A percentile compares a stretch with the other conserved stretches of the same genome.
These are phyloP conservation scores for Pestalotiopsis sp. DNA, from an alignment of 2,329 filamentous ascomycete species.

Conservation along the genomic window DNA sequence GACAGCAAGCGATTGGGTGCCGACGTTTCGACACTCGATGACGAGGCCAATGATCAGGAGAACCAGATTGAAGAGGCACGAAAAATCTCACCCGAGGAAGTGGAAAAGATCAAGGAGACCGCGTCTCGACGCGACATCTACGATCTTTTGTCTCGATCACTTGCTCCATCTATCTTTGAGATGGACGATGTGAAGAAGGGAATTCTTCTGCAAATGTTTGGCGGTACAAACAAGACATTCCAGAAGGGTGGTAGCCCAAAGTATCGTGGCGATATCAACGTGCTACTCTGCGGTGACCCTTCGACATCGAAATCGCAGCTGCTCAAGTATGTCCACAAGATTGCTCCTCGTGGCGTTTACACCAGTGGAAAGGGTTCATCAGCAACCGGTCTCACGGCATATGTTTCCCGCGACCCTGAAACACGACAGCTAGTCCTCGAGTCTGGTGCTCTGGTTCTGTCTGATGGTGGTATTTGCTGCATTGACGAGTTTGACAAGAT, in stretches of 20 bases:
- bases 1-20: constrained; percentile 94
- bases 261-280: constrained; percentile 96
- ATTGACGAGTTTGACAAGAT: constrained; percentile 89
- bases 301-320: constrained; percentile 97
- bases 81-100: constrained; percentile 83
- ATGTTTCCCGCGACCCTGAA: constrained; percentile 80
- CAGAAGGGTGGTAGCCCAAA: constrained; percentile 93
- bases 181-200: constrained; percentile 99
- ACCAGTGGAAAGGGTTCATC: constrained; percentile 82
- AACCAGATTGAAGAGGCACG: constrained; percentile 82
- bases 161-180: constrained; percentile 95
- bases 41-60: constrained; percentile 73
- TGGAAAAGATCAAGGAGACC: constrained; percentile 83
- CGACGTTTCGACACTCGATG: constrained; percentile 84
- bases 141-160: constrained; percentile 84
- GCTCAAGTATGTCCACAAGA: constrained; percentile 94
- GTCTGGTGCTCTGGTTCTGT: constrained; percentile 77
- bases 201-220: constrained; percentile 93
- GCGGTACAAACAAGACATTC: constrained; percentile 97
- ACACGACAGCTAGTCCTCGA: constrained; percentile 80
- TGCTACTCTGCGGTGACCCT: constrained; percentile 94
- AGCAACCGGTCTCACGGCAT: constrained; percentile 79
- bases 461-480: constrained; percentile 82
- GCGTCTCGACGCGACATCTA: constrained; percentile 86
- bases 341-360: constrained; percentile 85